phyloP scores from a whole-genome alignment of 352 stramenopile genomes.

The Pythium apleroticum region DNA sequence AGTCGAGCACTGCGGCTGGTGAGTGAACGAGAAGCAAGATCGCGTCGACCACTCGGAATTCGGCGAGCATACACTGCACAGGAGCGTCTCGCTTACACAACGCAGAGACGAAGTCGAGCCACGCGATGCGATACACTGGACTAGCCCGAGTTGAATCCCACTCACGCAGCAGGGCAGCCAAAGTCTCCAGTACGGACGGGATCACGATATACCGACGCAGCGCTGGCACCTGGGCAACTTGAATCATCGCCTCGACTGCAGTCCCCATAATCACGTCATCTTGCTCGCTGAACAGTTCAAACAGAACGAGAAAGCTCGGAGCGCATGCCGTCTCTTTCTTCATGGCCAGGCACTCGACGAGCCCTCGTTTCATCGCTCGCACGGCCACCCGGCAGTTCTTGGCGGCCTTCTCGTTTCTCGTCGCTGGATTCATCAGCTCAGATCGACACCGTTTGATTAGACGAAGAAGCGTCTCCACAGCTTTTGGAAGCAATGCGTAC shows the following conservation, averaged over 20 bases:
- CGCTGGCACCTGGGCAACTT: slow-evolving; percentile 32
- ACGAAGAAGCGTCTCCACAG: slow-evolving; percentile 40
- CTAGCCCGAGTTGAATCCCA: slow-evolving; percentile 25
- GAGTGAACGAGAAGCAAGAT: slow-evolving; percentile 52
- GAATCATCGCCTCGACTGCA: slow-evolving; percentile 38
- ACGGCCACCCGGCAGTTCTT: slow-evolving; percentile 16
- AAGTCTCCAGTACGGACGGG: slow-evolving; percentile 41
- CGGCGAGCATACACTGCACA: slow-evolving; percentile 49
- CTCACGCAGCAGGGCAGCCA: slow-evolving; percentile 43
- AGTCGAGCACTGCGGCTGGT: slow-evolving; percentile 33
- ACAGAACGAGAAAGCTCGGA: slow-evolving; percentile 45
- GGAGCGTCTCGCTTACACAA: slow-evolving; percentile 45
- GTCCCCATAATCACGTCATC: slow-evolving; percentile 40
- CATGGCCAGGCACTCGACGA: slow-evolving; percentile 17
- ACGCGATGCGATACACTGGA: slow-evolving; percentile 35
- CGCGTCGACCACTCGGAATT: slow-evolving; percentile 54
- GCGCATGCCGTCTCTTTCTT: slow-evolving; percentile 39
- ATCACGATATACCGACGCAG: slow-evolving; percentile 38
- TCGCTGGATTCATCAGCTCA: background rate
- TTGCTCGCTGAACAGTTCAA: slow-evolving; percentile 42
- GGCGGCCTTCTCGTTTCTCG: background rate
- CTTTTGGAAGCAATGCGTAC: slow-evolving; percentile 42
- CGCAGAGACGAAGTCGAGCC: slow-evolving; percentile 42
- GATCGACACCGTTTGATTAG: slow-evolving; percentile 32
- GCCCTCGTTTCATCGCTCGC: slow-evolving; percentile 32